phyloP scores from a whole-genome alignment of 2,329 filamentous ascomycete genomes.

The Colletotrichum lini region DNA sequence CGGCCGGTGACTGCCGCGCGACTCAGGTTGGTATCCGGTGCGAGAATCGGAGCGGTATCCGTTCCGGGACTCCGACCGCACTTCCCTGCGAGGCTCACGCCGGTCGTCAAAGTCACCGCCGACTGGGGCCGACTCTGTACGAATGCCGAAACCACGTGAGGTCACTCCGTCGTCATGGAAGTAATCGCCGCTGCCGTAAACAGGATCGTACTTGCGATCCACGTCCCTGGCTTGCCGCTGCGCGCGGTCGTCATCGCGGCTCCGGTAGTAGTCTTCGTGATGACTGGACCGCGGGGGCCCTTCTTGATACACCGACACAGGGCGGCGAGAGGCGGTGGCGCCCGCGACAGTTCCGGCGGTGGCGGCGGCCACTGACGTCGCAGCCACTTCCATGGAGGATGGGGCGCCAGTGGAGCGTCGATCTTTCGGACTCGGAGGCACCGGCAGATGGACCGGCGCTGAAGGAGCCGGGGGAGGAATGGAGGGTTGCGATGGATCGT shows the following conservation, averaged over 20 bases:
- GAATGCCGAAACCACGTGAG: slow-evolving; percentile 67
- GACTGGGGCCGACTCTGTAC: slow-evolving; percentile 55
- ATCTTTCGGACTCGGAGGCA: slow-evolving; percentile 54
- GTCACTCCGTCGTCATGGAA: slow-evolving; percentile 64
- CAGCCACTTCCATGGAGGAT: slow-evolving; percentile 32
- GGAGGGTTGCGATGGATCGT: slow-evolving; percentile 65
- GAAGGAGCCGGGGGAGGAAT: slow-evolving; percentile 56
- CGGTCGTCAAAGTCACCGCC: slow-evolving; percentile 58
- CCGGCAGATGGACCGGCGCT: slow-evolving; percentile 51
- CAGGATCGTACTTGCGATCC: slow-evolving; percentile 53
- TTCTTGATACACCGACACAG: slow-evolving; percentile 69
- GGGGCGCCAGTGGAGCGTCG: slow-evolving; percentile 41
- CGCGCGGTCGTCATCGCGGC: slow-evolving; percentile 62
- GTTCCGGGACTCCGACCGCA: slow-evolving; percentile 47
- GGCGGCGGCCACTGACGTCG: slow-evolving; percentile 25
- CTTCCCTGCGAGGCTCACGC: slow-evolving; percentile 53
- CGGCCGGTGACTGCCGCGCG: slow-evolving; percentile 45
- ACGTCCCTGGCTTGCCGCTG: slow-evolving; percentile 60
- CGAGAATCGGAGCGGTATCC: slow-evolving; percentile 48
- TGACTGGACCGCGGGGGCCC: slow-evolving; percentile 58
- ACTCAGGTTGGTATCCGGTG: slow-evolving; percentile 56
- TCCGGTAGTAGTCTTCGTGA: slow-evolving; percentile 64
- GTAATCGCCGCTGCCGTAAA: slow-evolving; percentile 50
- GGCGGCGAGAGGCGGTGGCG: slow-evolving; percentile 53
- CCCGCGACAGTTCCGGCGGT: slow-evolving; percentile 45